Conservation (phyloP, 2,329 filamentous ascomycete genomes). For the Xylariales sp. region DNA sequence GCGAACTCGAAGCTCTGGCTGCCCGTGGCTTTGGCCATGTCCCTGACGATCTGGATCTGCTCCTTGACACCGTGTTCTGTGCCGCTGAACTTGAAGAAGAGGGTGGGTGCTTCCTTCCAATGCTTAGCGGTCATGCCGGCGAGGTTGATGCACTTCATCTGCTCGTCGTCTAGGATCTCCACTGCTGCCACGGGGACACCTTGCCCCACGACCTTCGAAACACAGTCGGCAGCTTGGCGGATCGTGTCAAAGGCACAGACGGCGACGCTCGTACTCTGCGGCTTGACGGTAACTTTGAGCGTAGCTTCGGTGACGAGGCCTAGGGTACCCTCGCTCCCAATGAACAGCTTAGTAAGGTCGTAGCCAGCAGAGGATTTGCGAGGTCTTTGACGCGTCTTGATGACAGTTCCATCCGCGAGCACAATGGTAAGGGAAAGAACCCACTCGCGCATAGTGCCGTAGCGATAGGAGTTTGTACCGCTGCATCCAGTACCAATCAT, state of each 20-base stretch:
- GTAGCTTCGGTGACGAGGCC: slow-evolving; percentile 76
- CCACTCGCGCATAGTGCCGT: slow-evolving; percentile 88
- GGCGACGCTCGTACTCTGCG: slow-evolving; percentile 69
- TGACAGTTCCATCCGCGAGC: slow-evolving; percentile 73
- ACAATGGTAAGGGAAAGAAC: slow-evolving; percentile 78
- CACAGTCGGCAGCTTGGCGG: slow-evolving; percentile 64
- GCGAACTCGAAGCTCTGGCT: slow-evolving; percentile 76
- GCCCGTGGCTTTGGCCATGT: slow-evolving; percentile 39
- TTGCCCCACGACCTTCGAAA: slow-evolving; percentile 64
- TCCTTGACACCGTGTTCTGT: slow-evolving; percentile 68
- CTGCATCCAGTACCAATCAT: slow-evolving; percentile 65
- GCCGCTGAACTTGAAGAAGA: slow-evolving; percentile 69
- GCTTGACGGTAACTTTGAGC: slow-evolving; percentile 69
- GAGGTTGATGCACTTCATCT: slow-evolving; percentile 57
- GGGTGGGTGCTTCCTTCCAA: slow-evolving; percentile 61
- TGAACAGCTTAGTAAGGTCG: slow-evolving; percentile 72
- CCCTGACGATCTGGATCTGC: slow-evolving; percentile 50
- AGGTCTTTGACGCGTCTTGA: slow-evolving; percentile 73
- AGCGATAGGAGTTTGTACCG: slow-evolving; percentile 78
- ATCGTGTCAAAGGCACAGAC: slow-evolving; percentile 47
- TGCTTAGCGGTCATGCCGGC: slow-evolving; percentile 51
- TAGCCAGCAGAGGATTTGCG: slow-evolving; percentile 80
- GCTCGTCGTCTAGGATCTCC: slow-evolving; percentile 75
- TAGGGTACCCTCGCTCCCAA: slow-evolving; percentile 78
- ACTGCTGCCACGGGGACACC: slow-evolving; percentile 74